Base-by-base conservation (phyloP, 2,329 filamentous ascomycete genomes). In the Claviceps lovelessii region DNA sequence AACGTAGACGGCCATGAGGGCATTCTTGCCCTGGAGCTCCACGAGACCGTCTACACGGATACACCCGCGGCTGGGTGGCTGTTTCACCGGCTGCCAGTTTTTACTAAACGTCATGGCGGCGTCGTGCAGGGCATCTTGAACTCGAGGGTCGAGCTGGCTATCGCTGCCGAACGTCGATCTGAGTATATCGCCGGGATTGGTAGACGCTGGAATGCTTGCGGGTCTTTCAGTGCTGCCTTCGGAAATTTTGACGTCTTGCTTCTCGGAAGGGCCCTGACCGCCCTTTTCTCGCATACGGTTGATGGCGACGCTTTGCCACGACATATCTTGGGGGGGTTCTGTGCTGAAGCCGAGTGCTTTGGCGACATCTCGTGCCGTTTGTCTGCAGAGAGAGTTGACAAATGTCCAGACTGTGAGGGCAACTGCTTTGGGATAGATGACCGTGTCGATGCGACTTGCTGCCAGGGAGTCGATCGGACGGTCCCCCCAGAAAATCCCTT, bases 31-130 rank as follows among this genome's bases (percentile, higher is more conserved):
- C 45, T 74, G 68, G 2, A 83, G 55, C 58, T 81, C 76, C 2
- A 84, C 73, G 11, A 81, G 63, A 0, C 80, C 80, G 17, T 75
- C 75, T 1, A 83, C 70, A 1, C 68, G 63, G 49, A 83, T 68
- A 52, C 73, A 74, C 5, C 80, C 80, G 11, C 75, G 69, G 5
- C 72, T 75, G 0, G 77, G 76, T 2, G 70, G 66, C 8, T 67
- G 65, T 49, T 64, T 66, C 7, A 72, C 65, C 1, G 70, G 70
- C 45, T 65, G 70, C 76, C 76, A 81, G n/a, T 70, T 73, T 57
- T 76, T 68, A 1, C 58, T 56, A 37, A 74, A 70, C 4, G 67
- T 73, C 28, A 66, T 55, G 23, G 63, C 60, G 1, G 68, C 69
- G 4, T 66, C 67, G 41, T 67, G 61, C 8, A 68, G 56, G 4